Conservation (phyloP, 2,329 filamentous ascomycete species). For the Ophiobolus disseminans region DNA sequence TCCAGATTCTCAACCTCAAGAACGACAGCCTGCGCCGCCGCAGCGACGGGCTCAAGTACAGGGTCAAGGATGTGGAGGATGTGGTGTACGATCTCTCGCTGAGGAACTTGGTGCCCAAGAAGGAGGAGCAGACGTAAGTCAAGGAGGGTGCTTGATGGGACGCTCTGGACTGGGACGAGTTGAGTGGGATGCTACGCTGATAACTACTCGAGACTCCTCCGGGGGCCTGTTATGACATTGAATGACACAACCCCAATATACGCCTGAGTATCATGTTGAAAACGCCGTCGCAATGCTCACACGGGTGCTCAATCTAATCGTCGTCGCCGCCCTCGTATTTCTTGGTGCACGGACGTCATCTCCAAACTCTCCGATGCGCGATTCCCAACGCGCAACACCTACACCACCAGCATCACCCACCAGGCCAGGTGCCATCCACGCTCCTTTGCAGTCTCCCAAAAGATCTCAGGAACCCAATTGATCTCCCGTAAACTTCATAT, state of each 20-base stretch:
- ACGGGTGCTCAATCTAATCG: slow-evolving; percentile 17
- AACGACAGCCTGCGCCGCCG: slow-evolving; percentile 89
- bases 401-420: slow-evolving; percentile 8
- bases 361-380: slow-evolving; percentile 24
- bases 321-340: neutral
- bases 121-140: slow-evolving; percentile 15
- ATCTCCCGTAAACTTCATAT: neutral
- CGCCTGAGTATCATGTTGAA: too few species aligned
- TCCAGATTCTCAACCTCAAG: slow-evolving; percentile 96
- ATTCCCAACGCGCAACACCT: slow-evolving; percentile 16
- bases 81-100: slow-evolving; percentile 95
- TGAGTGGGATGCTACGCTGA: too few species aligned
- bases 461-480: neutral
- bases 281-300: slow-evolving; percentile 12
- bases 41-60: slow-evolving; percentile 94
- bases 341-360: slow-evolving; percentile 21
- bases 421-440: slow-evolving; percentile 29
- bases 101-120: slow-evolving; percentile 71
- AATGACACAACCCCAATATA: neutral
- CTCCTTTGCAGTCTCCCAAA: slow-evolving; percentile 16
- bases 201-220: too few species aligned
- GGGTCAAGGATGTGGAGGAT: slow-evolving; percentile 97
- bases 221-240: too few species aligned
- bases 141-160: neutral
- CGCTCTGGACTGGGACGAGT: neutral